Evolutionary conservation across 139 green algal genomes (phyloP).

Genomic region (Gonium pectorale): DNA sequence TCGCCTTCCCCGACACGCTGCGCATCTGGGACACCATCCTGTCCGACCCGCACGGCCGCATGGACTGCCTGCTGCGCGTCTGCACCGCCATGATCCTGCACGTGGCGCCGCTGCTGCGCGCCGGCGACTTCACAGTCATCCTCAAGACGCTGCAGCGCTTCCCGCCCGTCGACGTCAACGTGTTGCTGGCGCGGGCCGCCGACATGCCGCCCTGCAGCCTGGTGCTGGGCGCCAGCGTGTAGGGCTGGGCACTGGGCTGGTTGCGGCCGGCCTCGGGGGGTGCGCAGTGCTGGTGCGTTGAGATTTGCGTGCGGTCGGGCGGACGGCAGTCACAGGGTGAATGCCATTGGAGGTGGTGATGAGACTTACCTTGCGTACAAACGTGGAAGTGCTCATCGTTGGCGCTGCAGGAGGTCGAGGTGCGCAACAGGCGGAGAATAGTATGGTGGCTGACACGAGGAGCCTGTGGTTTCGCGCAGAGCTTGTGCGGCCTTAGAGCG

Average conservation of each 20-base stretch:
- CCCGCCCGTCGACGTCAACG: conserved; percentile 58
- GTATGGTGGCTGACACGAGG: too few species aligned
- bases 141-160: conserved; percentile 95
- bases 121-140: conserved; percentile 90
- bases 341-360: too few species aligned
- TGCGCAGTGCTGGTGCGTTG: too few species aligned
- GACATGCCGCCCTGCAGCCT: conserved; percentile 28
- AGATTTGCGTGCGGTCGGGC: too few species aligned
- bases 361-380: too few species aligned
- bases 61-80: conserved; percentile 85
- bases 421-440: too few species aligned
- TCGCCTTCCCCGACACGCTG: conserved; percentile 86
- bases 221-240: conserved; percentile 18
- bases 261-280: too few species aligned
- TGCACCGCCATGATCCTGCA: conserved; percentile 91
- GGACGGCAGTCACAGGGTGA: too few species aligned
- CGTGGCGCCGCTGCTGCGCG: conserved; percentile 73
- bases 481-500: too few species aligned
- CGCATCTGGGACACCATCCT: conserved; percentile 93
- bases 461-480: too few species aligned
- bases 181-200: conserved; percentile 43
- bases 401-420: too few species aligned
- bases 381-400: too few species aligned
- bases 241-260: not conserved
- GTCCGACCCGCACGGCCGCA: conserved; percentile 66